These are phyloP conservation scores for Mariannaea sp. DNA, from an alignment of 2,329 filamentous ascomycete species.

Conservation along the genomic window DNA sequence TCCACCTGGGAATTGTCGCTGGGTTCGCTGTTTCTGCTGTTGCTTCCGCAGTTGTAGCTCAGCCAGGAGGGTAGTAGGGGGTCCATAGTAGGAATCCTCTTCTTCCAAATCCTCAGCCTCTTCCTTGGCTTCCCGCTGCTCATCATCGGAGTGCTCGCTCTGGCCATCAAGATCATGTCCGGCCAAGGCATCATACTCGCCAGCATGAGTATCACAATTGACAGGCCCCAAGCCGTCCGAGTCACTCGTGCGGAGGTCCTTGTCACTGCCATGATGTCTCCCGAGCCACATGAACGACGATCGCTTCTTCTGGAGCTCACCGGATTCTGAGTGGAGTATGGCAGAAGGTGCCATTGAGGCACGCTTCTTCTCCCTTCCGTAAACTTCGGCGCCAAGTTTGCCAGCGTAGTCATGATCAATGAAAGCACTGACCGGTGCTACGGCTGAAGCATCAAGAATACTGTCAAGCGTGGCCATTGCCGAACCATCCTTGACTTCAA, in stretches of 20 bases:
- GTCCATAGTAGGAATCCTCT: conserved; percentile 64
- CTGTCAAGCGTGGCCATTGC: conserved; percentile 88
- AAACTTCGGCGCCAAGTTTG: conserved; percentile 74
- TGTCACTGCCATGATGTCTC: conserved; percentile 44
- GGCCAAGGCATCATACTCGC: conserved; percentile 29
- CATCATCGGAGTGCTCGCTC: conserved; percentile 30
- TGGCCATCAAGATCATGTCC: conserved; percentile 39
- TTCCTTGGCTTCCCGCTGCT: conserved; percentile 48
- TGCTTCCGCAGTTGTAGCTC: conserved; percentile 91
- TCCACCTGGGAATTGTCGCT: conserved; percentile 70
- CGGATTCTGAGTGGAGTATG: conserved; percentile 31
- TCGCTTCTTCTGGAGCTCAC: conserved; percentile 49
- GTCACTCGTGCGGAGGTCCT: conserved; percentile 24
- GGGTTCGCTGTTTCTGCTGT: conserved; percentile 79
- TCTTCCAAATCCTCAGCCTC: conserved; percentile 53
- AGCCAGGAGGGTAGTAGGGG: conserved; percentile 87
- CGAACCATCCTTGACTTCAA: conserved; percentile 74
- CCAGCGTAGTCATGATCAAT: conserved; percentile 87
- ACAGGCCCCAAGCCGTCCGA: conserved; percentile 35
- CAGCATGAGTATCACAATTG: conserved; percentile 34
- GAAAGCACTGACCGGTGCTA: conserved; percentile 87
- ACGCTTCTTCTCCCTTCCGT: conserved; percentile 64
- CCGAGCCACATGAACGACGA: conserved; percentile 56
- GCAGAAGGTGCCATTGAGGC: conserved; percentile 42
- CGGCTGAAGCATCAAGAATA: conserved; percentile 87